Percentiles rank a stretch among this genome's conserved stretches.
phyloP scores from a whole-genome alignment of 305 asterid genomes.

The Fraxinus sp. region DNA sequence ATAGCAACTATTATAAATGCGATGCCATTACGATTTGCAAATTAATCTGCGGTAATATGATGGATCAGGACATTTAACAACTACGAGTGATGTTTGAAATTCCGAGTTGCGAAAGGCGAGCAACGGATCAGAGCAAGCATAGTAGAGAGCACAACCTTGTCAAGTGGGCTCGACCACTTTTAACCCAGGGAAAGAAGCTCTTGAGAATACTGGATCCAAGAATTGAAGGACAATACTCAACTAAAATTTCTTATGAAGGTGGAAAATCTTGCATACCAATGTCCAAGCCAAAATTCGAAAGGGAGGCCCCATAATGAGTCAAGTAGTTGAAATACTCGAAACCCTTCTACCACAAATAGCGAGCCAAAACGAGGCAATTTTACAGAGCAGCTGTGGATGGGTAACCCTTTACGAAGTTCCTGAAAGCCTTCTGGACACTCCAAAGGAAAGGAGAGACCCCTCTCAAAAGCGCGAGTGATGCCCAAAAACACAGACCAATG shows the following conservation, averaged over 20 bases:
- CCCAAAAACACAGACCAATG: conserved; percentile 26
- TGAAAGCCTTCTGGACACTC: conserved; percentile 19
- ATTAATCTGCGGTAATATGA: not conserved
- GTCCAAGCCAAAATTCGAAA: conserved; percentile 88
- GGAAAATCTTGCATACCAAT: conserved; percentile 70
- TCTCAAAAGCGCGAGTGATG: conserved; percentile 32
- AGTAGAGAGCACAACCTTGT: conserved; percentile 87
- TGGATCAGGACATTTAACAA: conserved; percentile 71
- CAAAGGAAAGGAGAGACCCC: conserved; percentile 4
- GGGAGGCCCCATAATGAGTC: conserved; percentile 79
- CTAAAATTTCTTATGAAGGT: conserved; percentile 50
- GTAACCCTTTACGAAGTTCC: conserved; percentile 68
- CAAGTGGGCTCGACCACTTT: conserved; percentile 85
- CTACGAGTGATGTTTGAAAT: conserved; percentile 81
- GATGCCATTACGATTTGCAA: not conserved
- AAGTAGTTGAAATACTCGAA: conserved; percentile 79
- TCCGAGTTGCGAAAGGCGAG: conserved; percentile 81
- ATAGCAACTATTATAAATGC: not conserved
- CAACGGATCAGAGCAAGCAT: conserved; percentile 80
- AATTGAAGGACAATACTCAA: conserved; percentile 71
- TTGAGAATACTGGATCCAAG: conserved; percentile 68
- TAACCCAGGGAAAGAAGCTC: conserved; percentile 67
- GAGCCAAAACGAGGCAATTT: conserved; percentile 37
- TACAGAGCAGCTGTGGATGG: conserved; percentile 39
- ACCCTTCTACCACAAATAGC: conserved; percentile 49